phyloP scores from a whole-genome alignment of 1,284 basidiomycete species.

The Pascua guehoae region DNA sequence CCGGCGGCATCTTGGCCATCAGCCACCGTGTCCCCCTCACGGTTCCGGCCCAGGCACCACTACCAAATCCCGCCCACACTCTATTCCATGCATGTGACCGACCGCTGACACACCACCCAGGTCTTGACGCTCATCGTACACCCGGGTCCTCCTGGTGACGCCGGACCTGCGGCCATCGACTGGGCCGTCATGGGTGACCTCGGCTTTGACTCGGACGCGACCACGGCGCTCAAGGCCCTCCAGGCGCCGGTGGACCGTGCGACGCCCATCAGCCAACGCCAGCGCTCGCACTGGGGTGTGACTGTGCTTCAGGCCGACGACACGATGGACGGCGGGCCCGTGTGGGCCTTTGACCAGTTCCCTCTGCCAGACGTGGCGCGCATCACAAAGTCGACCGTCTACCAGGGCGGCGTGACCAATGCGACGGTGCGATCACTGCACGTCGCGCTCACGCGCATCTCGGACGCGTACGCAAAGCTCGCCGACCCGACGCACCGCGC shows the following conservation, averaged over 20 bases:
- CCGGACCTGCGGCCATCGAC: slow-evolving; percentile 52
- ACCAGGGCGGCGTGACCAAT: slow-evolving; percentile 48
- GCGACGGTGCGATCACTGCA: slow-evolving; percentile 47
- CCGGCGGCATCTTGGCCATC: not conserved
- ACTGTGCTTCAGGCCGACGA: slow-evolving; percentile 52
- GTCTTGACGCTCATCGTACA: slow-evolving; percentile 53
- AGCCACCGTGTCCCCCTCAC: not conserved
- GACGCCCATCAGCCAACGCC: slow-evolving; percentile 13
- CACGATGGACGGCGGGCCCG: slow-evolving; percentile 51
- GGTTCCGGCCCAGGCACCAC: not conserved
- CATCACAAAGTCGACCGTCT: slow-evolving; percentile 50
- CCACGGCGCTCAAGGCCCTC: slow-evolving; percentile 39
- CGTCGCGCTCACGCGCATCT: slow-evolving; percentile 46
- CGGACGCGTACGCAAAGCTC: slow-evolving; percentile 7
- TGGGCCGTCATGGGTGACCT: slow-evolving; percentile 52
- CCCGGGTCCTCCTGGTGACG: slow-evolving; percentile 53
- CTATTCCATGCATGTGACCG: not conserved
- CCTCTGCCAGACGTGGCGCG: slow-evolving; percentile 35
- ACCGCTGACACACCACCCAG: slow-evolving; percentile 14
- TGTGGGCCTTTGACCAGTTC: slow-evolving; percentile 54
- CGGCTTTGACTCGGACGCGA: slow-evolving; percentile 37
- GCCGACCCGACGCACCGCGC: slow-evolving; percentile 14
- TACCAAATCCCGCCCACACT: not conserved
- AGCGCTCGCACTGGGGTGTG: slow-evolving; percentile 50
- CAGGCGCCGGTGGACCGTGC: slow-evolving; percentile 22